A percentile compares a stretch with the other conserved stretches of the same genome.
phyloP scores from a whole-genome alignment of 352 stramenopile genomes.

The Phytophthora ohioensis region DNA sequence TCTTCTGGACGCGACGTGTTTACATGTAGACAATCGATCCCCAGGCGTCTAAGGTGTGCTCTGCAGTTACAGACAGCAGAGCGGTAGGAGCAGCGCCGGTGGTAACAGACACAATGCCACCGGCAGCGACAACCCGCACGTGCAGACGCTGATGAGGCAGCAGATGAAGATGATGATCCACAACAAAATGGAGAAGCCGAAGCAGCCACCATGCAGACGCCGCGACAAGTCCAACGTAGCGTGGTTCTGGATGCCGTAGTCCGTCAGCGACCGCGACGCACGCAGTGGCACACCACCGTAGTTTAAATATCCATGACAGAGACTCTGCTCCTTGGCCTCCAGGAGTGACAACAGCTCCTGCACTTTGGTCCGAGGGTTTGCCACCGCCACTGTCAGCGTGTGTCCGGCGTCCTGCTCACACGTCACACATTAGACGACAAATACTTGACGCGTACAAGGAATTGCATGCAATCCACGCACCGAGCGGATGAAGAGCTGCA shows the following conservation, averaged over 20 bases:
- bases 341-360: conserved; percentile 46
- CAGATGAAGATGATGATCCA: conserved; percentile 84
- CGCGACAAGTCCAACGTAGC: conserved; percentile 61
- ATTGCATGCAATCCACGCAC: conserved; percentile 32
- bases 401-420: conserved; percentile 46
- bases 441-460: neutral
- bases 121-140: conserved; percentile 70
- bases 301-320: conserved; percentile 49
- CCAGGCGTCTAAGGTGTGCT: neutral
- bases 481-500: conserved; percentile 80
- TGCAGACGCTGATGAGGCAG: conserved; percentile 77
- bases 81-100: conserved; percentile 64
- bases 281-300: conserved; percentile 74
- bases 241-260: conserved; percentile 78
- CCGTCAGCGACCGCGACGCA: conserved; percentile 46
- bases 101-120: conserved; percentile 67
- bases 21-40: conserved; percentile 1
- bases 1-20: neutral
- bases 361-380: conserved; percentile 44
- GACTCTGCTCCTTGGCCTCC: conserved; percentile 32
- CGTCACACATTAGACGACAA: neutral
- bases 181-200: conserved; percentile 75
- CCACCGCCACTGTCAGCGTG: conserved; percentile 48
- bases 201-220: conserved; percentile 71
- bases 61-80: conserved; percentile 67